Base-by-base conservation (phyloP, 257 asterid species). In the Solanum chilense region DNA sequence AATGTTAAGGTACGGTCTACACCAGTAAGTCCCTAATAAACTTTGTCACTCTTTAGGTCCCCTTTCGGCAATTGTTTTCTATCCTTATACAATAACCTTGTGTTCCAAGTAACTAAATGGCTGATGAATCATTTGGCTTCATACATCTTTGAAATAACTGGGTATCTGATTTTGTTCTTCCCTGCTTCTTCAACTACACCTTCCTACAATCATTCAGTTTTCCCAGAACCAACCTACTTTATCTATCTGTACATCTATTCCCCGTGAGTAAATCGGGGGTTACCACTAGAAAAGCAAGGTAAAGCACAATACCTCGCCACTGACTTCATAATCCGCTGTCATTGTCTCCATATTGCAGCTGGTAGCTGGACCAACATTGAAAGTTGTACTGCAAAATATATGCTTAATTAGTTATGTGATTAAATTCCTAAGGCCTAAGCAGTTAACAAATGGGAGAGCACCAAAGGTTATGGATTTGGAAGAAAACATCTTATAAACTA, bases 221-320 rank as follows among this genome's bases (percentile, higher is more conserved):
- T 39, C 29, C 20, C 29, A 49, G 31, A 81, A 31, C 85, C 85
- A 81, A 35, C 29, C 69, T 49, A 49, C 85, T 49, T 81, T 10
- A 49, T 25, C 27, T 80, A 47, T 47, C 44, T 11, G 20, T 47
- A 80, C 37, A 20, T 80, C 69, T 80, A 49, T 9, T 49, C 44
- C 69, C 20, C n/a, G 5, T 80, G 69, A 47, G 85, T 41, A 29
- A 80, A 45, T 45, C 76, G 76, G 77, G 85, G 85, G 45, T 75
- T 70, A 85, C 77, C 12, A 37, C 71, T 52, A 42, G 23, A 35
- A 75, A 45, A 66, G 74, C 20, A 85, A 87, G 13, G 83, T 44
- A 62, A 73, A 69, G 77, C 44, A 70, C 80, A 18, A 89, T 93
- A 97, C 99, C 99, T 97, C 99, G 87, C 99, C 99, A 86, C 92